Conservation (phyloP, 345 rosid genomes). For the Brassica napus region DNA sequence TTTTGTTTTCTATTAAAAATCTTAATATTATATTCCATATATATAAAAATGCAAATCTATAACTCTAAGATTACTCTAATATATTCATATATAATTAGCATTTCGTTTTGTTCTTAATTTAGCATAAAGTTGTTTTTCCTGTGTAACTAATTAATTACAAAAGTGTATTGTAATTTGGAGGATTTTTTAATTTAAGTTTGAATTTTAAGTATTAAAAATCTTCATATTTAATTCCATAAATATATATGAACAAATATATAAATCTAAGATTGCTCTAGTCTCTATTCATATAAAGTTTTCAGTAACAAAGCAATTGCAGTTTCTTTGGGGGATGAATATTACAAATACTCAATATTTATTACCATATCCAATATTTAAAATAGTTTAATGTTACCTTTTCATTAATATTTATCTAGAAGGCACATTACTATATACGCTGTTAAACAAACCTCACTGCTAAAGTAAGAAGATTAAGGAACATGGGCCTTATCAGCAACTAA, state of each 20-base stretch:
- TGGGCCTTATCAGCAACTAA: constrained; percentile 9
- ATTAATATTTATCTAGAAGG: no score
- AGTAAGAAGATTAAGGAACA: background rate
- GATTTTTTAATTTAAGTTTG: background rate
- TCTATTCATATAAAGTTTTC: background rate
- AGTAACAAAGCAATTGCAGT: background rate
- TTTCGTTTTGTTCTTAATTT: background rate
- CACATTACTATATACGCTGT: background rate
- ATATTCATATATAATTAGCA: background rate
- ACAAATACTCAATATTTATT: background rate
- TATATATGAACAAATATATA: background rate
- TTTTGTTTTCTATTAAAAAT: background rate
- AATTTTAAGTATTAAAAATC: background rate
- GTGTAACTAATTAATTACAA: background rate
- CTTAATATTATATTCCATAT: background rate
- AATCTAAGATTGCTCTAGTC: background rate
- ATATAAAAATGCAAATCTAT: background rate
- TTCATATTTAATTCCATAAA: background rate
- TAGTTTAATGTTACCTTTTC: background rate
- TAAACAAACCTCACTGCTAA: background rate
- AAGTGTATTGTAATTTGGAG: background rate
- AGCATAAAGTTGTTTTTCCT: background rate
- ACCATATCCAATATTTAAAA: background rate
- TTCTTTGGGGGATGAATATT: background rate
- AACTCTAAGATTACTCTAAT: background rate